Evolutionary conservation across 306 rosid genomes (phyloP), one percentile per base, ranked within the genome.

Genomic region (Rosa lucieae): DNA sequence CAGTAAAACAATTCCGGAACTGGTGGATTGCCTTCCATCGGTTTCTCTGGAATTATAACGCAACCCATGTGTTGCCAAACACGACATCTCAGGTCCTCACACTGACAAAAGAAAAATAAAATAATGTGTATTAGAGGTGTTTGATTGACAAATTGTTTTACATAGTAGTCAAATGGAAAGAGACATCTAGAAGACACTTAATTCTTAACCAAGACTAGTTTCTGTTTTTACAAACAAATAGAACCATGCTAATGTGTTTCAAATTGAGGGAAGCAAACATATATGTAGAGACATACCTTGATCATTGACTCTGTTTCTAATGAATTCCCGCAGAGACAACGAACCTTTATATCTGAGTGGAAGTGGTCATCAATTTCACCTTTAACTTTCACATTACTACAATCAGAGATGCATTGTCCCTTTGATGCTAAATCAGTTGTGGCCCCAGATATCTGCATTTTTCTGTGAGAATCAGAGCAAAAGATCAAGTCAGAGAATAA

Each of bases 391-490:
- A 88, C 88, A 81, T 67, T 91, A 81, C 99, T 89, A 75, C 92
- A 87, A 86, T 95, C 98, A 37, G 98, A 91, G 77, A 82, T 82
- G 61, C 92, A 90, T 78, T 87, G 97, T 14, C 93, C 94, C 87
- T 90, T 95, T 63, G 98, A 89, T 59, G 98, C 96, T 82, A 93
- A 87, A 79, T 93, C 99, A 40, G 96, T 83, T 79, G 96, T 83
- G 77, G 99, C 97, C 84, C 97, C 94, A 61, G 99, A 83, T 78
- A 88, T 90, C 87, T 96, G 96, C 98, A 96, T 93, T 89, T 96
- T 96, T 87, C 99, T 96, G 90, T 59, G 47, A 55, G 67, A 84
- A 70, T 78, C 68, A 78, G 47, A 61, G 75, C 65, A 81, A 44
- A 65, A 21, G 26, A 26, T 59, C 8, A 68, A 46, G 44, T 66